phyloP scores from a whole-genome alignment of 495 filamentous ascomycete species.

The Trichoderma asperelloides region DNA sequence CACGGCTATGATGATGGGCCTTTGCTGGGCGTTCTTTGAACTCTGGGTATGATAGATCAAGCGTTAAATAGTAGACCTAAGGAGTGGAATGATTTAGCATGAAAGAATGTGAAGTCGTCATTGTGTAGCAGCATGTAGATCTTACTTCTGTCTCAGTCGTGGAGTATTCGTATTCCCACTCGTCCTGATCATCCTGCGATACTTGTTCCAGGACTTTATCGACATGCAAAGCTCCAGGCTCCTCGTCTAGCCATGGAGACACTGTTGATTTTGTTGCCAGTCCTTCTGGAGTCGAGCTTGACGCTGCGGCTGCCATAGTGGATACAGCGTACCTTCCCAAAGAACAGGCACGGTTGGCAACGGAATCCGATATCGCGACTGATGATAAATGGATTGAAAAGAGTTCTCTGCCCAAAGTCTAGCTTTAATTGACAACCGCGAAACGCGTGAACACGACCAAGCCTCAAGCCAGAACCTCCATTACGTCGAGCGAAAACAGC shows the following conservation, averaged over 20 bases:
- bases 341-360: not conserved
- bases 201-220: not conserved
- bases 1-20: conserved; percentile 21
- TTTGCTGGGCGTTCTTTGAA: conserved; percentile 29
- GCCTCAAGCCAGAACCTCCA: not conserved
- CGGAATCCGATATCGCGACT: not conserved
- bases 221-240: not conserved
- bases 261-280: not conserved
- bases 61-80: conserved; percentile 47
- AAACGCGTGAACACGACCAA: not conserved
- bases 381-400: not conserved
- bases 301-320: not conserved
- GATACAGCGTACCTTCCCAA: not conserved
- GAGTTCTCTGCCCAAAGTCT: not conserved
- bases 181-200: conserved; percentile 32
- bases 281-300: not conserved
- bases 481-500: not conserved
- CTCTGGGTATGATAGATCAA: conserved; percentile 44
- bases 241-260: not conserved
- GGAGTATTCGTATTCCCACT: conserved; percentile 54
- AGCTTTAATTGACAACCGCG: not conserved
- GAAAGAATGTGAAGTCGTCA: not conserved
- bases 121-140: not conserved
- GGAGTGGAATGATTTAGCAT: not conserved
- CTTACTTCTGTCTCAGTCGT: conserved; percentile 44